These are phyloP conservation scores for Scenedesmus sp. DNA, from an alignment of 163 green algal species.

Conservation along the genomic window DNA sequence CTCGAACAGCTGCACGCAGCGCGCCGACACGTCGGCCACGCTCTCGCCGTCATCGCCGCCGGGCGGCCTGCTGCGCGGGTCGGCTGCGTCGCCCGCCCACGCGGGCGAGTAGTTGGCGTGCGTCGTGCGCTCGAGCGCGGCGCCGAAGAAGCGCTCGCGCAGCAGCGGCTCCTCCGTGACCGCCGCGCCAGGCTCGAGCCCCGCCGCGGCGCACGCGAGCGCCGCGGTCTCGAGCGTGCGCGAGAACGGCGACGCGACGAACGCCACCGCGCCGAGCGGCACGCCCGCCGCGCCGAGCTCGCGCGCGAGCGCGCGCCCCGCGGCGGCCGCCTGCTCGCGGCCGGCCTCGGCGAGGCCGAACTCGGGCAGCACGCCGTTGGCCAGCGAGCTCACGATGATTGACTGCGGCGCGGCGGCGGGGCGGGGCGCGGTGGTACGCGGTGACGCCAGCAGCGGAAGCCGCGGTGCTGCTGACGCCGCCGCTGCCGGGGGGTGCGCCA, in stretches of 20 bases:
- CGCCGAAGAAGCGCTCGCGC: constrained; percentile 60
- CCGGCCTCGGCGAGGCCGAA: constrained; percentile 41
- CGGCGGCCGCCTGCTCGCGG: constrained; percentile 37
- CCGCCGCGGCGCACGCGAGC: constrained; percentile 33
- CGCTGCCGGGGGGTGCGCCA: constrained; percentile 21
- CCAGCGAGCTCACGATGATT: background rate
- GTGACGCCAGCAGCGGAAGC: too few relatives aligned
- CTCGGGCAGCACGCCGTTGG: constrained; percentile 33
- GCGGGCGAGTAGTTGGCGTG: constrained; percentile 38
- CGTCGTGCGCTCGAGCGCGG: constrained; percentile 51
- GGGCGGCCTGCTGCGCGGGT: constrained; percentile 11
- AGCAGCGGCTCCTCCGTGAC: constrained; percentile 47
- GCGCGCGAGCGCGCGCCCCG: constrained; percentile 27
- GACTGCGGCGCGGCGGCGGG: background rate
- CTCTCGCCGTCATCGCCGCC: constrained; percentile 50
- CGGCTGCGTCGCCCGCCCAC: constrained; percentile 51
- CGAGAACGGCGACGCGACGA: constrained; percentile 49
- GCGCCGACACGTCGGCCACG: constrained; percentile 39
- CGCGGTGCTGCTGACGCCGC: background rate
- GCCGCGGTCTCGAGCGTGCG: constrained; percentile 48
- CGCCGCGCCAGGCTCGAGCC: background rate
- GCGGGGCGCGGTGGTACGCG: background rate
- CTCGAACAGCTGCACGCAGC: constrained; percentile 44
- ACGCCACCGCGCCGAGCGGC: background rate
- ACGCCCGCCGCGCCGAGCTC: background rate